These are phyloP conservation scores for Pythium angustatum DNA, from an alignment of 352 stramenopile species.

Conservation along the genomic window DNA sequence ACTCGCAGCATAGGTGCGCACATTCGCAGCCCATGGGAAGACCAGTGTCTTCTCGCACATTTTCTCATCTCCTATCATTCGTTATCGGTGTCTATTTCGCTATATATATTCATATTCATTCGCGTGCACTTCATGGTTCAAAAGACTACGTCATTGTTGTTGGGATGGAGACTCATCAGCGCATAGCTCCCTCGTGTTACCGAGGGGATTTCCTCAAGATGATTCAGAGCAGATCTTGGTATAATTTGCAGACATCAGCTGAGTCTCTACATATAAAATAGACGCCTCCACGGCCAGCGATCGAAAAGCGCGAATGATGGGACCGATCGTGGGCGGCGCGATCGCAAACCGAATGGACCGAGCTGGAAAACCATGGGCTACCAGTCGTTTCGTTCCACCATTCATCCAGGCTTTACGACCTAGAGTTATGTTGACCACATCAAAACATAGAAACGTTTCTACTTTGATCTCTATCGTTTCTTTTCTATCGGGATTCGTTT, in stretches of 20 bases:
- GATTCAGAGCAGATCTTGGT: slow-evolving; percentile 87
- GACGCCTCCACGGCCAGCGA: neutral
- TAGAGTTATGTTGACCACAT: slow-evolving; percentile 15
- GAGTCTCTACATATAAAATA: slow-evolving; percentile 28
- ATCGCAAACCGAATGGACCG: too few species aligned
- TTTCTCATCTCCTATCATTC: neutral
- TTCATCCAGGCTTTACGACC: too few species aligned
- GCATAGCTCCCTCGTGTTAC: slow-evolving; percentile 76
- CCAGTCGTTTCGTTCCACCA: neutral
- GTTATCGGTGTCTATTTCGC: neutral
- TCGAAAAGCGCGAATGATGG: neutral
- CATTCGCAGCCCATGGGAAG: neutral
- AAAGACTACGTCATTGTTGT: slow-evolving; percentile 15
- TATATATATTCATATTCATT: slow-evolving; percentile 5
- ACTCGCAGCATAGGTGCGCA: neutral
- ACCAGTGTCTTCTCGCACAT: slow-evolving; percentile 5
- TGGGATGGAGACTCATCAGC: slow-evolving; percentile 62
- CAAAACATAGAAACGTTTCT: neutral
- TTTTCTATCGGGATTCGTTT: slow-evolving; percentile 28
- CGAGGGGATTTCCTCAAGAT: slow-evolving; percentile 78
- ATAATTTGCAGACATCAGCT: slow-evolving; percentile 72
- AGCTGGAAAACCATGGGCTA: neutral
- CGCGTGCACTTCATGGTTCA: neutral
- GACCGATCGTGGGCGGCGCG: too few species aligned
- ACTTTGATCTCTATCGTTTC: slow-evolving; percentile 8